Evolutionary conservation across 345 rosid genomes (phyloP), one percentile per base, ranked within the genome.

Genomic region (Linum trigynum): DNA sequence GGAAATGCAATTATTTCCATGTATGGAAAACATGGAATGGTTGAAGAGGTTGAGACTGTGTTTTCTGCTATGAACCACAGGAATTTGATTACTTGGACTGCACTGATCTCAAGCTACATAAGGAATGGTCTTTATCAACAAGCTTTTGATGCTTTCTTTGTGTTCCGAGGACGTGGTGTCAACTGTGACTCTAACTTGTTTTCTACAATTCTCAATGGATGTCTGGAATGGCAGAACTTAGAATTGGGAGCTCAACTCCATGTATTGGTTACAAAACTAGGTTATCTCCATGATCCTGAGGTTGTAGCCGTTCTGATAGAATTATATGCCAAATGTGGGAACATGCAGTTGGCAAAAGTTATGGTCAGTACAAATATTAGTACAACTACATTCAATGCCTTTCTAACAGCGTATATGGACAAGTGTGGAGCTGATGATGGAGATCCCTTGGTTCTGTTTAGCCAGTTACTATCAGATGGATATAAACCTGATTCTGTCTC

Each of bases 241-340:
- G 51, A 14, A 15, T 11, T 70, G 55, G 74, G 84, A 60, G 61
- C 72, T 72, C 67, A 69, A 37, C 67, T 72, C 65, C 69, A 67
- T 17, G 75, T 75, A 39, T 37, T 45, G 3, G 3, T 45, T 45
- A 3, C 51, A 45, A 45, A 45, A 36, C 15, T 17, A 23, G 55
- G 63, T 66, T 6, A 58, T 61, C 57, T 72, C 71, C 2, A 67
- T 72, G 48, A 62, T 66, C 61, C 63, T 42, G 36, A 66, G 32
- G 58, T 80, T 4, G 76, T 69, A 5, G 72, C 84, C 1, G 81
- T 80, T 35, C 75, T 82, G 17, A 61, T 80, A 39, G 82, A 82
- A 48, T 69, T 82, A 69, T 82, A 80, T 66, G 74, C 85, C 5
- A 83, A 81, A 75, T 81, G 85, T 7, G 79, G 83, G 38, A 55